A percentile compares a stretch with the other conserved stretches of the same genome.
phyloP scores from a whole-genome alignment of 805 yeast genomes.

The Candida hungchunana region DNA sequence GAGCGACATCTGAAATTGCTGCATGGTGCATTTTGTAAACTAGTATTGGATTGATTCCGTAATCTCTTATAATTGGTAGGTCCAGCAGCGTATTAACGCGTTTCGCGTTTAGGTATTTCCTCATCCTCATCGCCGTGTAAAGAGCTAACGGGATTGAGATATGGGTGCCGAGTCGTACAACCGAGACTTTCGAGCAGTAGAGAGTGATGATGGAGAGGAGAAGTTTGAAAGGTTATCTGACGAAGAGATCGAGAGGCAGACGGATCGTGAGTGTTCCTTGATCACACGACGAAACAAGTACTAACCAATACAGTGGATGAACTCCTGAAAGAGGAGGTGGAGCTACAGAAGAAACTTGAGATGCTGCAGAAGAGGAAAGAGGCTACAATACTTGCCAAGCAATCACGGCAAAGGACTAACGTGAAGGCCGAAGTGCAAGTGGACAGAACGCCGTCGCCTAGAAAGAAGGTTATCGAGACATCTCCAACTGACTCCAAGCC shows the following conservation, averaged over 20 bases:
- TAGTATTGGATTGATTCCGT: no score
- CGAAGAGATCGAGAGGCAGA: no score
- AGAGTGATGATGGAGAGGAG: no score
- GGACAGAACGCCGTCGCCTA: conserved; percentile 15
- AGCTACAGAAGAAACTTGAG: not conserved
- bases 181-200: no score
- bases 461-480: conserved; percentile 1
- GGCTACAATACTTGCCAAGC: not conserved
- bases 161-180: no score
- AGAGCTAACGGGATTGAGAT: no score
- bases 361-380: not conserved
- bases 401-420: not conserved
- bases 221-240: no score
- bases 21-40: not conserved
- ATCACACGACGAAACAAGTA: no score
- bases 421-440: conserved; percentile 6
- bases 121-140: no score
- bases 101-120: not conserved
- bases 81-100: not conserved
- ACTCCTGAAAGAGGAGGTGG: not conserved
- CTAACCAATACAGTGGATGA: no score
- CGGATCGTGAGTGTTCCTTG: not conserved
- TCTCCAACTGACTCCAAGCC: no score
- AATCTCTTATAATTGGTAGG: no score
- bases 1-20: conserved; percentile 9